Base-by-base conservation (phyloP, 192 early-diverging fungal genomes). In the Podila minutissima region DNA sequence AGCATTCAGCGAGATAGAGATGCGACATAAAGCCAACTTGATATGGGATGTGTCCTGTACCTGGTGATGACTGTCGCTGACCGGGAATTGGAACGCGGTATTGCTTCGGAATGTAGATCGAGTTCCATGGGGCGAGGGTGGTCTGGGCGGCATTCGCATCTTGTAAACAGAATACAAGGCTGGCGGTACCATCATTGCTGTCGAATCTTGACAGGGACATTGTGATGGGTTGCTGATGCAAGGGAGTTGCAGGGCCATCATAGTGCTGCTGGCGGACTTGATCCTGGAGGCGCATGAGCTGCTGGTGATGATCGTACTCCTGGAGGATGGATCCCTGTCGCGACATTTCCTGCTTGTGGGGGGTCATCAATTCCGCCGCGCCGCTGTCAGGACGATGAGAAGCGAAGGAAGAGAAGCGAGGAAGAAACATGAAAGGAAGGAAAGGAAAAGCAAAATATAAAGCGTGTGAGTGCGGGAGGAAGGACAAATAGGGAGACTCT, bases 51-150 rank as follows among this genome's bases (percentile, higher is more conserved):
- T 35, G 15, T 59, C 10, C 35, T 20, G 35, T 81, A 81, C 77
- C 77, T 69, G 77, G 77, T 20, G 77, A 81, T 7, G 77, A 81
- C 48, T 81, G 77, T 1, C 77, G 77, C 38, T 81, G 77, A 4
- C 77, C 77, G 0, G 70, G 60, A 24, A 51, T 73, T 15, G 77
- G 77, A 5, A 73, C 55, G 17, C 77, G 66, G 67, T 81, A 81
- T 24, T 81, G 71, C 71, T 73, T 81, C 32, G 77, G 77, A 60
- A 81, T 73, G 62, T 81, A 81, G 67, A 81, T 81, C 77, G 77
- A 81, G 71, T 73, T 81, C 77, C 71, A 81, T 1, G 77, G 71
- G 5, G 77, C 77, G 35, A 81, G 61, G 24, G 69, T 66, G 2
- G 53, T 46, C 19, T 58, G 22, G 28, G 32, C 37, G 7, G 62